Conservation (phyloP, 2,329 filamentous ascomycete species). For the Clarireedia homoeocarpa region DNA sequence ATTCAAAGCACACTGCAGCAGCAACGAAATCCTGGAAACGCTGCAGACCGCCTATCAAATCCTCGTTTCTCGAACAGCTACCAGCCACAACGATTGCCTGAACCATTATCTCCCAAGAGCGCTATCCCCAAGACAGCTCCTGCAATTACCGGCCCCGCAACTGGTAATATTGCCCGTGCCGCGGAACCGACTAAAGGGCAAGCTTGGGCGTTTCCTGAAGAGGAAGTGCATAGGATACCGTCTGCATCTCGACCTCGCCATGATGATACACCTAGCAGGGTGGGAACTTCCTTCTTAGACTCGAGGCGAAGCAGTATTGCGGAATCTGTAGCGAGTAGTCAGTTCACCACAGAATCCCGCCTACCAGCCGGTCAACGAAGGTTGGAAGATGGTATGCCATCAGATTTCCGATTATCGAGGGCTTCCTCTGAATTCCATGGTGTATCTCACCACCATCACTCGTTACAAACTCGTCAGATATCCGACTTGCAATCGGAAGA, state of each 20-base stretch:
- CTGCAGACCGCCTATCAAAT: slow-evolving; percentile 39
- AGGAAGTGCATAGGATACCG: slow-evolving; percentile 49
- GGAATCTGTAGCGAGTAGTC: slow-evolving; percentile 71
- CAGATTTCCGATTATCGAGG: slow-evolving; percentile 38
- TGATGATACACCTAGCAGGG: slow-evolving; percentile 32
- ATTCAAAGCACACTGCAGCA: slow-evolving; percentile 64
- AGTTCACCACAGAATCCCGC: slow-evolving; percentile 67
- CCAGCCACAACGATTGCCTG: slow-evolving; percentile 44
- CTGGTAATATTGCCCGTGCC: slow-evolving; percentile 57
- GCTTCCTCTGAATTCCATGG: slow-evolving; percentile 44
- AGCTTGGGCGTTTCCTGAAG: slow-evolving; percentile 76
- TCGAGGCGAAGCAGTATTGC: slow-evolving; percentile 70
- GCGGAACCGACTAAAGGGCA: slow-evolving; percentile 75
- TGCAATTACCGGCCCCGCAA: slow-evolving; percentile 65
- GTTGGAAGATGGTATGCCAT: slow-evolving; percentile 52
- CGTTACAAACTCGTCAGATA: slow-evolving; percentile 66
- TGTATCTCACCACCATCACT: slow-evolving; percentile 55
- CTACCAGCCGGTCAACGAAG: slow-evolving; percentile 65
- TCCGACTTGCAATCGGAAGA: slow-evolving; percentile 58
- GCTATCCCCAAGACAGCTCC: slow-evolving; percentile 56
- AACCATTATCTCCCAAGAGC: slow-evolving; percentile 10
- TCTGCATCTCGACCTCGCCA: slow-evolving; percentile 40
- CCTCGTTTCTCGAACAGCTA: slow-evolving; percentile 57
- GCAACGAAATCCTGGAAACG: slow-evolving; percentile 50
- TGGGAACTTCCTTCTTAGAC: slow-evolving; percentile 36